Conservation (phyloP, 257 asterid genomes). For the Prunella vulgaris region DNA sequence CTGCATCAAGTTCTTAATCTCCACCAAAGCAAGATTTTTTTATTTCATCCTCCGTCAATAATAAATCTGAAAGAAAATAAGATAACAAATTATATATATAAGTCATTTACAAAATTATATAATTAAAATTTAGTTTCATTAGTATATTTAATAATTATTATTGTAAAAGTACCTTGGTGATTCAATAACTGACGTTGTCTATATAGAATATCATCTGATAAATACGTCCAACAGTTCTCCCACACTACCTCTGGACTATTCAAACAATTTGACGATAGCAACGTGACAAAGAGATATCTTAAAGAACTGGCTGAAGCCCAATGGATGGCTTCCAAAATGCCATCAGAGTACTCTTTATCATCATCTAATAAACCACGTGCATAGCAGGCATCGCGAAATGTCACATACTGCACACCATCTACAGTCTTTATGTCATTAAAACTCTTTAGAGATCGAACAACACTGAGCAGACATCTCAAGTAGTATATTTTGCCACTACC, state of each 20-base stretch:
- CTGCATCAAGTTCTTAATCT: neutral
- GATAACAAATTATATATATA: neutral
- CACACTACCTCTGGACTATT: no score
- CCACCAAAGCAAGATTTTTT: neutral
- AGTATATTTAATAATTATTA: neutral
- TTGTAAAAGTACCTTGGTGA: neutral
- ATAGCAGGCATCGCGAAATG: no score
- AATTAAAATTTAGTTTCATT: no score
- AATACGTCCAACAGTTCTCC: no score
- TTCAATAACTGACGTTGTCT: neutral
- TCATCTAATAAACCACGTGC: no score
- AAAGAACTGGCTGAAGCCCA: no score
- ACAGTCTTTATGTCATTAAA: neutral
- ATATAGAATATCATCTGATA: neutral
- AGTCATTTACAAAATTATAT: neutral
- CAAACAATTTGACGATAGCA: no score
- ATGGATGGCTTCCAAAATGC: no score
- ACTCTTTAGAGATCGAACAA: neutral
- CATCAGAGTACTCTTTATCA: no score
- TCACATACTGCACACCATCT: neutral
- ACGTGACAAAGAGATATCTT: no score
- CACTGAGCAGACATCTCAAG: neutral
- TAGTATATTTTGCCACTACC: neutral
- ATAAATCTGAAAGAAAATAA: neutral
- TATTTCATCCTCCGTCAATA: neutral